Percentiles rank a stretch among this genome's conserved stretches.
phyloP scores from a whole-genome alignment of 78 protist genomes.

The Dictyostelium brefeldianum region DNA sequence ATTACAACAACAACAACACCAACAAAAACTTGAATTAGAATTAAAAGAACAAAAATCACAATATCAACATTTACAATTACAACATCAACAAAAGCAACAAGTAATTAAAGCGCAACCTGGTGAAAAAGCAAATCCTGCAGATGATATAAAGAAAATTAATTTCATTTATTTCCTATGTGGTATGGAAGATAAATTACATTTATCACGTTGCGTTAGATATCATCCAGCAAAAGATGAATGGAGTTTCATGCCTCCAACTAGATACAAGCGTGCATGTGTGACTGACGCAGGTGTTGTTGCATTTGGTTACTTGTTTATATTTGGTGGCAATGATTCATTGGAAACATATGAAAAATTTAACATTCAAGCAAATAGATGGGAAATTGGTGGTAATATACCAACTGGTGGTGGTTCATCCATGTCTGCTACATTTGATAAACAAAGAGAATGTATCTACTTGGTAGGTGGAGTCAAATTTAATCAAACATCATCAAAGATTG shows the following conservation, averaged over 20 bases:
- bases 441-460: conserved; percentile 10
- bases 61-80: too few species aligned
- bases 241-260: conserved; percentile 4
- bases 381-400: conserved; percentile 14
- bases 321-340: conserved; percentile 40
- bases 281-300: neutral
- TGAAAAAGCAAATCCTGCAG: neutral
- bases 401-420: conserved; percentile 26
- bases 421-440: neutral
- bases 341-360: conserved; percentile 21
- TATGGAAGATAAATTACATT: conserved; percentile 29
- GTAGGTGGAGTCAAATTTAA: conserved; percentile 43
- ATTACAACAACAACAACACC: too few species aligned
- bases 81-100: too few species aligned
- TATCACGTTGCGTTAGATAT: conserved; percentile 7
- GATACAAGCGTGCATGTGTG: conserved; percentile 35
- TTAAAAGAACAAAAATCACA: too few species aligned
- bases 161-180: conserved; percentile 17
- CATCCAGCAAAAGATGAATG: neutral
- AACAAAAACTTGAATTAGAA: too few species aligned
- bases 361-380: conserved; percentile 17
- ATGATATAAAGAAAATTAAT: neutral
- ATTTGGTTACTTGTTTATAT: neutral
- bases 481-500: conserved; percentile 18
- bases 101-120: too few species aligned